Percentiles rank a stretch among this genome's conserved stretches.
Conservation (phyloP, 1,284 basidiomycete genomes). For the Ustilago hordei region DNA sequence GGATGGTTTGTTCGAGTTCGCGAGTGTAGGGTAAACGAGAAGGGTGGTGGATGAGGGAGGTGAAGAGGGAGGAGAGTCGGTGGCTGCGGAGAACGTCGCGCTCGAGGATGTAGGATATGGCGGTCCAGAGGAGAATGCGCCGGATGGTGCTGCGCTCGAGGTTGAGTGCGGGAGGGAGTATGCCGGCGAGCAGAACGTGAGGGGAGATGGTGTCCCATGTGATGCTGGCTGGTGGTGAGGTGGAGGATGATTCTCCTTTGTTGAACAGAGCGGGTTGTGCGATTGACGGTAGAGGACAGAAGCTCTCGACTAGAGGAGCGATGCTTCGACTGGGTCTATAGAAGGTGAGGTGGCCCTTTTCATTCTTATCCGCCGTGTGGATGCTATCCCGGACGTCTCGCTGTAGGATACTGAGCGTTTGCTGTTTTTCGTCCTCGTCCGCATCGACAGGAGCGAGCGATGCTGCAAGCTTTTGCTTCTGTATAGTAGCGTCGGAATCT, state of each 20-base stretch:
- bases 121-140: conserved; percentile 34
- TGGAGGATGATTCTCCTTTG: not conserved
- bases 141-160: conserved; percentile 18
- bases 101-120: conserved; percentile 27
- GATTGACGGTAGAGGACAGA: conserved; percentile 19
- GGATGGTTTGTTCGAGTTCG: conserved; percentile 10
- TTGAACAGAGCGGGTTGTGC: not conserved
- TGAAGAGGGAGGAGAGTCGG: conserved; percentile 18
- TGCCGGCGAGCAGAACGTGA: conserved; percentile 23
- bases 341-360: conserved; percentile 15
- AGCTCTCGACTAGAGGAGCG: conserved; percentile 6
- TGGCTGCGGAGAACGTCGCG: conserved; percentile 12
- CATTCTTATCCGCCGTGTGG: not conserved
- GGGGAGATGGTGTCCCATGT: conserved; percentile 15
- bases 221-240: not conserved
- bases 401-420: conserved; percentile 33
- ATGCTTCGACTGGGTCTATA: conserved; percentile 24
- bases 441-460: conserved; percentile 20
- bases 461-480: conserved; percentile 13
- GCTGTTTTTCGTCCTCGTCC: conserved; percentile 22
- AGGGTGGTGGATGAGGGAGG: conserved; percentile 8
- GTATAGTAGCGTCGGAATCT: not conserved
- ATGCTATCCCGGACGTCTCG: conserved; percentile 11
- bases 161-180: conserved; percentile 20
- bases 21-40: conserved; percentile 1